Evolutionary conservation across 768 basidiomycete species (phyloP).

Genomic region (Lepiota venenata): DNA sequence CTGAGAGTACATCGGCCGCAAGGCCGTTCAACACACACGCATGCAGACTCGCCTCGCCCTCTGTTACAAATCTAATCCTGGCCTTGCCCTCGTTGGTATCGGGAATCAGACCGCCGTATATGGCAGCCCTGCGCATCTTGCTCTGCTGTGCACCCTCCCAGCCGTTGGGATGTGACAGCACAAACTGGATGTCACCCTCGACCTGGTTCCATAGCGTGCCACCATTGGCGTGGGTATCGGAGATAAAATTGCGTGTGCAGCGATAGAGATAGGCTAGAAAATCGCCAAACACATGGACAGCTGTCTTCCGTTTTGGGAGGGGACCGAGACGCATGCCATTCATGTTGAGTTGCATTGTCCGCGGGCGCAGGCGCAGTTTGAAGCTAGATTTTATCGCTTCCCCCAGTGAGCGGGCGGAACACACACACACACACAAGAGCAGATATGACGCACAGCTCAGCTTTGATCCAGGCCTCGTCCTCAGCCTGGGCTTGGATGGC

Average conservation of each 20-base stretch:
- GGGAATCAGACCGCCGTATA: conserved; percentile 68
- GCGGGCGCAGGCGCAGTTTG: conserved; percentile 76
- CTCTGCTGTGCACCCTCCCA: conserved; percentile 81
- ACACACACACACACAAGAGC: neutral
- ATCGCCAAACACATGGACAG: conserved; percentile 78
- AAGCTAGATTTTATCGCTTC: conserved; percentile 42
- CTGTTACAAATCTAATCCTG: conserved; percentile 76
- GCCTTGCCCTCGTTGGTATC: conserved; percentile 72
- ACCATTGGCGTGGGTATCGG: conserved; percentile 82
- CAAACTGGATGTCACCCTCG: conserved; percentile 67
- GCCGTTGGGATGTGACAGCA: conserved; percentile 77
- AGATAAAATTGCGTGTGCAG: conserved; percentile 74
- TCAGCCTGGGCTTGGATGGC: conserved; percentile 62
- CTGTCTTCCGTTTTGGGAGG: conserved; percentile 62
- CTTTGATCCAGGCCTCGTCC: conserved; percentile 74
- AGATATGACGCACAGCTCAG: conserved; percentile 73
- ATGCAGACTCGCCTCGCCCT: conserved; percentile 82
- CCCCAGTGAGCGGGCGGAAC: neutral
- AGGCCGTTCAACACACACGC: conserved; percentile 77
- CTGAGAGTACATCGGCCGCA: conserved; percentile 73
- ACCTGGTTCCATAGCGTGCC: conserved; percentile 65
- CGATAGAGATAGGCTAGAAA: conserved; percentile 71
- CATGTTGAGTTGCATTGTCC: conserved; percentile 78
- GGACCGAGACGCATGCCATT: conserved; percentile 77
- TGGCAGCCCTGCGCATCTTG: conserved; percentile 72